These are phyloP conservation scores for Endocalyx cinctus DNA, from an alignment of 2,329 filamentous ascomycete genomes.

Conservation along the genomic window DNA sequence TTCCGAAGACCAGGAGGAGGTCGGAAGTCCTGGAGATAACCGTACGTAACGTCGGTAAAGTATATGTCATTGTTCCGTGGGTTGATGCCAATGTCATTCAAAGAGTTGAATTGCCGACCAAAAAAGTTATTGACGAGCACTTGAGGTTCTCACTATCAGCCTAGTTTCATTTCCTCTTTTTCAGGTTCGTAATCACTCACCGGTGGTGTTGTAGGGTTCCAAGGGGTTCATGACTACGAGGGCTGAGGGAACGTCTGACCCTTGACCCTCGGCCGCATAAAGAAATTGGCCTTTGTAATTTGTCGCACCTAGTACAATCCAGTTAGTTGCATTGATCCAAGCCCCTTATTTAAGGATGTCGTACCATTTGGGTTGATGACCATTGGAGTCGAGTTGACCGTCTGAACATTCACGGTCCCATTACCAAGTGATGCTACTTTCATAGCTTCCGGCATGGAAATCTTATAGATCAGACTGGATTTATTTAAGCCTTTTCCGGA, in stretches of 20 bases:
- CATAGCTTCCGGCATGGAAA: slow-evolving; percentile 40
- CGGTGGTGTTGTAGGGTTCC: slow-evolving; percentile 46
- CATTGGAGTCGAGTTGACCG: slow-evolving; percentile 36
- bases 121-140: slow-evolving; percentile 56
- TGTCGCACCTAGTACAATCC: slow-evolving; percentile 39
- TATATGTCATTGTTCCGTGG: slow-evolving; percentile 54
- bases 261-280: slow-evolving; percentile 47
- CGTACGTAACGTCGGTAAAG: slow-evolving; percentile 60
- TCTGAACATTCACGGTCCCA: slow-evolving; percentile 35
- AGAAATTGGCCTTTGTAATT: slow-evolving; percentile 46
- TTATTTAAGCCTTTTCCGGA: slow-evolving; percentile 36
- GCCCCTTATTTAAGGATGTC: slow-evolving; percentile 3
- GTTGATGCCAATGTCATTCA: slow-evolving; percentile 54
- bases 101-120: slow-evolving; percentile 54
- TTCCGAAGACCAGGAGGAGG: slow-evolving; percentile 47
- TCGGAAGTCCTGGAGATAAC: slow-evolving; percentile 52
- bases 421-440: slow-evolving; percentile 33
- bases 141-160: no score
- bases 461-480: slow-evolving; percentile 47
- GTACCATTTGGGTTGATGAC: slow-evolving; percentile 49
- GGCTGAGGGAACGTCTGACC: slow-evolving; percentile 33
- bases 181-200: slow-evolving; percentile 31
- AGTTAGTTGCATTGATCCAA: not conserved
- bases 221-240: slow-evolving; percentile 39
- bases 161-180: no score